Base-by-base conservation (phyloP, 148 eudicot species). In the Diospyros kaki region DNA sequence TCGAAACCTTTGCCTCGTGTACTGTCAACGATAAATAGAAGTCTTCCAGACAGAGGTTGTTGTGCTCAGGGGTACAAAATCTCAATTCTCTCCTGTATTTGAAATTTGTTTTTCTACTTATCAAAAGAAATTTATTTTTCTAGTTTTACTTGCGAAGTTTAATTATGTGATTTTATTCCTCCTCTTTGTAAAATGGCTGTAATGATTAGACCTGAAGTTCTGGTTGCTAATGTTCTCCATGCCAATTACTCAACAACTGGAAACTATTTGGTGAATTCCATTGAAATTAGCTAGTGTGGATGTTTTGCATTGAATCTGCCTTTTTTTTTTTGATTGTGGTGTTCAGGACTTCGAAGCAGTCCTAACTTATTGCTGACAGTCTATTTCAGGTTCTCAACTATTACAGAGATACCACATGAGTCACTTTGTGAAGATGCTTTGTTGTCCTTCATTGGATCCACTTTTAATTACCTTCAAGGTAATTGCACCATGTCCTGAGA, bases 331-430 rank as follows among this genome's bases (percentile, higher is more conserved):
- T 62, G n/a, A 0, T 5, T 14, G 43, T 63, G 45, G 15, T 2
- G 50, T 73, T 59, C 39, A 14, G 58, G 51, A 41, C 55, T 73
- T 71, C 43, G 66, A 73, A 79, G 59, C 75, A 64, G 79, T 81
- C 77, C 90, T 90, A 72, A 90, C 80, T 85, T 81, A 79, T 76
- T 41, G 71, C 39, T 66, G 82, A 74, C 84, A 83, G 87, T 80
- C 80, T 50, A 74, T 81, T 84, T 79, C 92, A 92, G 98, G 92
- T 89, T 91, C 79, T 91, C 96, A 70, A 91, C 91, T 61, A 75
- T 79, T 72, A 72, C 86, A 6, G 83, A 77, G 73, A 75, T 77
- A 76, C 79, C 85, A 66, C 80, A 76, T 44, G 79, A 84, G 66
- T 56, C 48, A 12, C 73, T 72, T 58, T 71, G 73, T 42, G 86